These are phyloP conservation scores for Colletotrichum tropicicola DNA, from an alignment of 2,329 filamentous ascomycete species.

Conservation along the genomic window DNA sequence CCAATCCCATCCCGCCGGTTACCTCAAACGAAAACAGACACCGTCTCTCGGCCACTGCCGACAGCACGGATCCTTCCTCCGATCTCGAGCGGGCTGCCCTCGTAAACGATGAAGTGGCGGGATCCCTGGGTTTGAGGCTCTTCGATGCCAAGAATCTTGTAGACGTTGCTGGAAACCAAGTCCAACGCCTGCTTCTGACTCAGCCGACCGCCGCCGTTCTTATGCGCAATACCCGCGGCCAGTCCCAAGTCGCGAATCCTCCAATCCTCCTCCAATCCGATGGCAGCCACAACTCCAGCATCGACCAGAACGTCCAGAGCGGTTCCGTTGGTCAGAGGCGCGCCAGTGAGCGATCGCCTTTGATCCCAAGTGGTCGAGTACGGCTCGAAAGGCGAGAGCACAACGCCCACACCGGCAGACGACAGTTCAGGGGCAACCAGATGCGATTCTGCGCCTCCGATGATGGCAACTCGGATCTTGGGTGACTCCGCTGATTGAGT, in stretches of 20 bases:
- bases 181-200: constrained; percentile 63
- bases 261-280: constrained; percentile 71
- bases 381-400: constrained; percentile 67
- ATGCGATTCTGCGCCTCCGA: constrained; percentile 71
- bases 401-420: constrained; percentile 63
- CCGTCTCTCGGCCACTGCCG: constrained; percentile 49
- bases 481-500: constrained; percentile 15
- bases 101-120: constrained; percentile 68
- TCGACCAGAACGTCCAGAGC: constrained; percentile 64
- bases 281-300: constrained; percentile 66
- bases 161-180: constrained; percentile 65
- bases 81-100: constrained; percentile 70
- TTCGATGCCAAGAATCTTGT: constrained; percentile 63
- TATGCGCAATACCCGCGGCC: constrained; percentile 66
- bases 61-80: constrained; percentile 64
- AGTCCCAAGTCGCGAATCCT: constrained; percentile 67
- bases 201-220: constrained; percentile 65
- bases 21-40: constrained; percentile 46
- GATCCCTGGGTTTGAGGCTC: constrained; percentile 36
- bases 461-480: constrained; percentile 61
- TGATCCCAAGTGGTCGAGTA: constrained; percentile 67
- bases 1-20: background rate
- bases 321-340: constrained; percentile 73
- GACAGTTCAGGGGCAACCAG: constrained; percentile 68
- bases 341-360: constrained; percentile 68